A percentile compares a stretch with the other conserved stretches of the same genome.
Conservation (phyloP, 345 rosid species). For the Draba incana region DNA sequence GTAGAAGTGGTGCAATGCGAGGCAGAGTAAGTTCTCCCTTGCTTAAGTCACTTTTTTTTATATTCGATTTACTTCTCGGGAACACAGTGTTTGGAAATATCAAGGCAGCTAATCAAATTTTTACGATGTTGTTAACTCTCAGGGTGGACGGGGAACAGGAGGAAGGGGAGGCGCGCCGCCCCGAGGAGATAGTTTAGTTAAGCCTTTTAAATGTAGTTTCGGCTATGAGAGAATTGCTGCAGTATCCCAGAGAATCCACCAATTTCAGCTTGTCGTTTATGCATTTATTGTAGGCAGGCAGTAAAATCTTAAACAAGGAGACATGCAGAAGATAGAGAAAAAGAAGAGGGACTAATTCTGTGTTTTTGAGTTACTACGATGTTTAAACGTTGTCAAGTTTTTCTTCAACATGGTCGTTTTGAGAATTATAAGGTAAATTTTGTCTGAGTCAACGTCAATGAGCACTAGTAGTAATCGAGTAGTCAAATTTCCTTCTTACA, state of each 20-base stretch:
- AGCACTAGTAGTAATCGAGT: too few relatives aligned
- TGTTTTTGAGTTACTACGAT: too few relatives aligned
- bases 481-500: too few relatives aligned
- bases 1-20: constrained; percentile 85
- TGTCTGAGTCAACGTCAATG: too few relatives aligned
- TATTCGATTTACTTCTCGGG: background rate
- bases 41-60: background rate
- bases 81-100: constrained; percentile 12
- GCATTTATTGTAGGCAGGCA: background rate
- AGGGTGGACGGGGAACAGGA: constrained; percentile 77
- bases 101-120: background rate
- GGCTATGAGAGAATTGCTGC: background rate
- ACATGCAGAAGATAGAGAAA: too few relatives aligned
- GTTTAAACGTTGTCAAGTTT: too few relatives aligned
- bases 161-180: constrained; percentile 86
- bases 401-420: too few relatives aligned
- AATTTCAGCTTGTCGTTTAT: too few relatives aligned
- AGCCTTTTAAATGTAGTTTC: background rate
- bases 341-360: too few relatives aligned
- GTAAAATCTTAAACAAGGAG: background rate
- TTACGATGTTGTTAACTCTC: constrained; percentile 45
- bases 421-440: too few relatives aligned
- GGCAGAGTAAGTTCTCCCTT: constrained; percentile 65
- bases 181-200: constrained; percentile 54
- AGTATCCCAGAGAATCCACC: background rate